Base-by-base conservation (phyloP, 2,329 filamentous ascomycete genomes). In the Chrysoporthe puriensis region DNA sequence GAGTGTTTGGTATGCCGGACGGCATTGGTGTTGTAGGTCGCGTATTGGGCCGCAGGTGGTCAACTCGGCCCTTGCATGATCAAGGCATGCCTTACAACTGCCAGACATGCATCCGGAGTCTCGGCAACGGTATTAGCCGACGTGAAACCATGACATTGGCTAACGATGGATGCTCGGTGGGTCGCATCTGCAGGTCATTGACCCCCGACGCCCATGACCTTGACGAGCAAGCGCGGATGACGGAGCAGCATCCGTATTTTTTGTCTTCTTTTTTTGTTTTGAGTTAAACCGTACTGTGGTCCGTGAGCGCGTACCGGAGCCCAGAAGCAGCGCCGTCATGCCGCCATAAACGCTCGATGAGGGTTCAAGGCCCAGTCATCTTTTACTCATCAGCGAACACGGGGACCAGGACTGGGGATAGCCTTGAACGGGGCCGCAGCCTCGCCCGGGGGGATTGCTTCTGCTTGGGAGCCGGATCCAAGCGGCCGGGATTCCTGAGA, bases 41-140 rank as follows among this genome's bases (percentile, higher is more conserved):
- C 67, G 57, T 64, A 46, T 69, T 59, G 56, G 68, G 68, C 68
- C 68, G 68, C 68, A 70, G 68, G 14, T 58, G 66, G 36, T 64
- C 50, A 44, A 59, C 57, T 18, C 43, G 32, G 63, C 63, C 63
- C 63, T 64, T 64, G 63, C 63, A 64, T 64, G 44, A 58, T 21
- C 44, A 42, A 58, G 46, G 42, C 42, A 58, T 57, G 52, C 61
- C 54, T 21, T 59, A 32, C 52, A 67, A 63, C 61, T 67, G 65
- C 61, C 65, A 62, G 52, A 66, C 60, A 52, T 57, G 64, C 60
- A 66, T 58, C 32, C 56, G 60, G 61, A 62, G 60, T 40, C 54
- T 68, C 66, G 66, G 66, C 68, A 70, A 34, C 57, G 63, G 63
- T 66, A 70, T 59, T 58, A 70, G 66, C 68, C 68, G 66, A 63